Conservation (phyloP, 306 rosid genomes). For the Acacia melanoxylon region DNA sequence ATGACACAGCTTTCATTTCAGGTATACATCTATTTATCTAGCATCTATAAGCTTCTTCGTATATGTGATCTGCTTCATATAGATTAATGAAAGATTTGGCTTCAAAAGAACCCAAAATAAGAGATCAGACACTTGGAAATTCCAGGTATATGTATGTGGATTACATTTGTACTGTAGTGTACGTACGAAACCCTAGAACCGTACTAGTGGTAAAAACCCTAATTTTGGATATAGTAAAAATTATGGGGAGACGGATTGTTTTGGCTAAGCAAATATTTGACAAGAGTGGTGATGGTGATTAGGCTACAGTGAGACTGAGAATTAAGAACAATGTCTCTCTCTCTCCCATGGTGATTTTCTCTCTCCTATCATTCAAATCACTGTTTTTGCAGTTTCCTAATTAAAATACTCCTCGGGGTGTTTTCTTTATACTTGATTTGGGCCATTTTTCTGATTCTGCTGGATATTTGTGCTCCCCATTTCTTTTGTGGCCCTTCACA, state of each 20-base stretch:
- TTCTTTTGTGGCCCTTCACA: conserved; percentile 18
- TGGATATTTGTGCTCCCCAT: conserved; percentile 70
- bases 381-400: conserved; percentile 52
- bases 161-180: conserved; percentile 9
- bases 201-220: conserved; percentile 52
- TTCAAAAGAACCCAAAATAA: neutral
- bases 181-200: conserved; percentile 46
- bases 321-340: conserved; percentile 19
- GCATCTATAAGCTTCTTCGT: neutral
- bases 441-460: conserved; percentile 51
- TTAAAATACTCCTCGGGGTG: conserved; percentile 49
- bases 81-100: neutral
- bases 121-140: neutral
- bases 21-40: neutral
- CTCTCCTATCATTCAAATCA: conserved; percentile 59
- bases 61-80: neutral
- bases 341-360: conserved; percentile 32
- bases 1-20: neutral
- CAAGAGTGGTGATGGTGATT: conserved; percentile 29
- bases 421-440: conserved; percentile 52
- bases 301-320: conserved; percentile 26
- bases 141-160: neutral
- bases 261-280: neutral
- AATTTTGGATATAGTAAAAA: conserved; percentile 27
- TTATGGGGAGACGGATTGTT: neutral